Conservation (phyloP, 1,139 yeast genomes). For the Candida sojae region DNA sequence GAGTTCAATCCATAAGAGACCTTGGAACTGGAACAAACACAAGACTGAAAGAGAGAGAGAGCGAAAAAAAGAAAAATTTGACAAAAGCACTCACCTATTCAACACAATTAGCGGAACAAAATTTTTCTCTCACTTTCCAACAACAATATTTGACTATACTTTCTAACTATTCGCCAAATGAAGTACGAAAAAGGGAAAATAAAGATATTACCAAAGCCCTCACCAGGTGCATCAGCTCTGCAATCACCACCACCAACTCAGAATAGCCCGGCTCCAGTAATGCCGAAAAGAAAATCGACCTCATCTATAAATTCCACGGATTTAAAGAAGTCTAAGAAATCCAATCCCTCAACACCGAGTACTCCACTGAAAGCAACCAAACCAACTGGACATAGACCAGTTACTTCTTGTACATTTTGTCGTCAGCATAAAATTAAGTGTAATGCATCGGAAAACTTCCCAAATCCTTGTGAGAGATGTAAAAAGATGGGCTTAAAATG, state of each 20-base stretch:
- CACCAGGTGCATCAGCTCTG: slow-evolving; percentile 15
- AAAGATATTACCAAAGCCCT: slow-evolving; percentile 29
- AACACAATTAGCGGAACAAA: not conserved
- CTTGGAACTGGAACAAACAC: not conserved
- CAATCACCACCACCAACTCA: slow-evolving; percentile 13
- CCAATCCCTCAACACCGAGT: slow-evolving; percentile 2
- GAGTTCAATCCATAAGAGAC: not conserved
- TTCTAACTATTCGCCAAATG: slow-evolving; percentile 6
- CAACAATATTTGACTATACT: not conserved
- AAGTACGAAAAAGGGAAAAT: slow-evolving; percentile 35
- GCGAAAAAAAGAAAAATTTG: not conserved
- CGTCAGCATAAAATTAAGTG: slow-evolving; percentile 94
- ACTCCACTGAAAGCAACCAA: slow-evolving; percentile 17
- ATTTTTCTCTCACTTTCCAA: not conserved
- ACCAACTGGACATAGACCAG: slow-evolving; percentile 69
- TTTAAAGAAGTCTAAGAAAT: not conserved
- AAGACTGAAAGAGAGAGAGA: not conserved
- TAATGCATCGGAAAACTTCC: slow-evolving; percentile 83
- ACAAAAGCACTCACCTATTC: not conserved
- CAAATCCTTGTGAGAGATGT: slow-evolving; percentile 82
- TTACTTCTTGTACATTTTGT: slow-evolving; percentile 91
- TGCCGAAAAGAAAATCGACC: slow-evolving; percentile 12
- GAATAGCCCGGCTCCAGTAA: slow-evolving; percentile 4
- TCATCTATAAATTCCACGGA: slow-evolving; percentile 1
- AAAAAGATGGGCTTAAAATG: slow-evolving; percentile 77